A percentile compares a stretch with the other conserved stretches of the same genome.
phyloP scores from a whole-genome alignment of 768 basidiomycete genomes.

The Galerina marginata region DNA sequence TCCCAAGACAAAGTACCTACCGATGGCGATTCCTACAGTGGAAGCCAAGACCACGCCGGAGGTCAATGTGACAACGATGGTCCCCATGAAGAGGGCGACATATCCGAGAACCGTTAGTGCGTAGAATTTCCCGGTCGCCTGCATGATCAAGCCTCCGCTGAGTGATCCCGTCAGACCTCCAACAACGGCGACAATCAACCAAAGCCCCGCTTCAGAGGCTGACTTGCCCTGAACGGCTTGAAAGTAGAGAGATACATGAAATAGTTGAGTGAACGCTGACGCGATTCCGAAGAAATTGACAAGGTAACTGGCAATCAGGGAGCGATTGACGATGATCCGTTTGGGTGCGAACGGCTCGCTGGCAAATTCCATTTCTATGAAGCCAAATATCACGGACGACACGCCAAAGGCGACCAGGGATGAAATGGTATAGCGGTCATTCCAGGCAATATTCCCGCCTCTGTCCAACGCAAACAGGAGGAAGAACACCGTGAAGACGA shows the following conservation, averaged over 20 bases:
- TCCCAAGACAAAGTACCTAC: conserved; percentile 31
- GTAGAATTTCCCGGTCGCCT: conserved; percentile 64
- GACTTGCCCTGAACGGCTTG: conserved; percentile 59
- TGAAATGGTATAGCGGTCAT: conserved; percentile 40
- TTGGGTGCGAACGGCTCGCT: conserved; percentile 66
- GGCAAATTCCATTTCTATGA: conserved; percentile 55
- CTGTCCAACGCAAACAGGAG: conserved; percentile 64
- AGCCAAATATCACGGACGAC: conserved; percentile 43
- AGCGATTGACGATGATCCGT: conserved; percentile 53
- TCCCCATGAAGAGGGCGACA: conserved; percentile 42
- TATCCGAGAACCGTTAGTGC: conserved; percentile 52
- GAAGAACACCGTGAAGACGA: conserved; percentile 59
- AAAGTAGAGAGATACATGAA: conserved; percentile 60
- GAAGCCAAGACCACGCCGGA: conserved; percentile 46
- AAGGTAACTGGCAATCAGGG: conserved; percentile 60
- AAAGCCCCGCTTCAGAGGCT: conserved; percentile 55
- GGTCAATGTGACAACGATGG: conserved; percentile 39
- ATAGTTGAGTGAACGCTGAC: conserved; percentile 49
- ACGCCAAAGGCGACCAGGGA: conserved; percentile 40
- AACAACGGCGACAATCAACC: conserved; percentile 55
- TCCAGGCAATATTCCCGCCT: conserved; percentile 57
- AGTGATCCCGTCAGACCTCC: conserved; percentile 55
- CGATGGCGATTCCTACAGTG: conserved; percentile 42
- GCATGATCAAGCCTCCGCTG: conserved; percentile 56
- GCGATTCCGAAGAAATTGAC: conserved; percentile 63